Evolutionary conservation across 805 yeast species (phyloP).

Genomic region (Kregervanrija fluxuum): DNA sequence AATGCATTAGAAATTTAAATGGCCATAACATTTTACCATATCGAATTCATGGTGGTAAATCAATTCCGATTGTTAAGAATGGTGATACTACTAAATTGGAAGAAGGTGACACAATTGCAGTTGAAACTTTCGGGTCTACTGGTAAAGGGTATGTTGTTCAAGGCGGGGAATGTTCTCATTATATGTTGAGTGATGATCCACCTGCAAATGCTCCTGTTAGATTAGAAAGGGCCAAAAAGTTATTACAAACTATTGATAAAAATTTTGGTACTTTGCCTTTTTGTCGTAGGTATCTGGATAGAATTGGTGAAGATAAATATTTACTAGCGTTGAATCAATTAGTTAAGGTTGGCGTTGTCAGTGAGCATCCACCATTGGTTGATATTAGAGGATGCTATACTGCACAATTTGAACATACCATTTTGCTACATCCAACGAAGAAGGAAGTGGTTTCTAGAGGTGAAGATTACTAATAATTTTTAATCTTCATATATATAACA

Average conservation of each 20-base stretch:
- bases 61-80: constrained; percentile 92
- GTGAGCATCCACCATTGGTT: constrained; percentile 88
- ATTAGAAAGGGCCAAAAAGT: constrained; percentile 58
- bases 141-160: constrained; percentile 85
- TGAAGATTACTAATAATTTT: constrained; percentile 63
- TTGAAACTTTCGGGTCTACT: constrained; percentile 96
- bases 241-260: constrained; percentile 63
- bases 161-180: constrained; percentile 93
- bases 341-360: constrained; percentile 80
- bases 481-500: not conserved
- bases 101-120: constrained; percentile 96
- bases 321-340: constrained; percentile 77
- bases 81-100: constrained; percentile 97
- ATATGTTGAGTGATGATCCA: constrained; percentile 55
- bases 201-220: constrained; percentile 46
- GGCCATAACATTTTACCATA: constrained; percentile 90
- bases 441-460: constrained; percentile 96
- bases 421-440: constrained; percentile 79
- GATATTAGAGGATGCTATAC: constrained; percentile 84
- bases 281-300: constrained; percentile 91
- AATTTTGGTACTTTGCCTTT: constrained; percentile 93
- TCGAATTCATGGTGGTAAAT: constrained; percentile 88
- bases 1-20: constrained; percentile 83
- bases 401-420: constrained; percentile 95
- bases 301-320: constrained; percentile 88